Conservation (phyloP, 148 eudicot genomes). For the Fallopia convolvulus region DNA sequence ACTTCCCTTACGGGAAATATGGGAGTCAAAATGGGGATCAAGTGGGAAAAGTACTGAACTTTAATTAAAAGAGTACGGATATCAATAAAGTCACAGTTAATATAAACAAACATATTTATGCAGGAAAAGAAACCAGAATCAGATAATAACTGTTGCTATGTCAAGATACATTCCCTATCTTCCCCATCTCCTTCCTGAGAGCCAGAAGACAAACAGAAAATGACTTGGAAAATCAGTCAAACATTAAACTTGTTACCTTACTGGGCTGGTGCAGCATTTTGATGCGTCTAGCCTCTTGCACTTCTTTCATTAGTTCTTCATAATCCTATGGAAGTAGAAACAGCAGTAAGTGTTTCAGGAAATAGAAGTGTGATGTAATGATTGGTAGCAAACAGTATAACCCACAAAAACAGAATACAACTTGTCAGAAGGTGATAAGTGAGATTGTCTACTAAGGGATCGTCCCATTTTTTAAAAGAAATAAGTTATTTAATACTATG, state of each 20-base stretch:
- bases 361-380: neutral
- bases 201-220: conserved; percentile 3
- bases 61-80: neutral
- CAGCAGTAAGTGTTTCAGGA: neutral
- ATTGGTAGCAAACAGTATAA: neutral
- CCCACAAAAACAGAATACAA: neutral
- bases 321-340: conserved; percentile 46
- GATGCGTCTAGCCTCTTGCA: conserved; percentile 97
- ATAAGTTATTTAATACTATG: neutral
- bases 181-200: neutral
- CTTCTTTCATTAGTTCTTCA: conserved; percentile 92
- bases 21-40: too few relatives aligned
- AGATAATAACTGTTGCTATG: neutral
- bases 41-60: neutral
- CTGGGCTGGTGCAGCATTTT: conserved; percentile 99
- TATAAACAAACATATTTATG: neutral
- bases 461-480: neutral
- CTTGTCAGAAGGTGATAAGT: neutral
- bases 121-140: neutral
- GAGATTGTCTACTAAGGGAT: neutral
- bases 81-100: neutral
- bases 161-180: neutral
- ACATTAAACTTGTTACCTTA: conserved; percentile 42
- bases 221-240: neutral
- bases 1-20: too few relatives aligned